Base-by-base conservation (phyloP, 2,329 filamentous ascomycete species). In the Pseudogymnoascus sp. region DNA sequence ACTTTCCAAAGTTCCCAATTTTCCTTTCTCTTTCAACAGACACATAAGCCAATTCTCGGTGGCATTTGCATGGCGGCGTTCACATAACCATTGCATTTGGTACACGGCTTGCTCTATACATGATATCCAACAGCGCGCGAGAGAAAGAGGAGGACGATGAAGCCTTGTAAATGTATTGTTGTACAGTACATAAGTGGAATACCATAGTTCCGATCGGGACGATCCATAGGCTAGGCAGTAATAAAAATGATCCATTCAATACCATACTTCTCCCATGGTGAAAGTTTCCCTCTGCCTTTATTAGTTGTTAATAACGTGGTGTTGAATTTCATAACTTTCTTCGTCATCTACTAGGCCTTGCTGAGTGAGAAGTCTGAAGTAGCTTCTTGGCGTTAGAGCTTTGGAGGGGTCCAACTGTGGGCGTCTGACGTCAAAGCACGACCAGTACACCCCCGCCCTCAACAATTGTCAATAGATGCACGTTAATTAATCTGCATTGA, bases 401-500 rank as follows among this genome's bases (percentile, higher is more conserved):
- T 55, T 55, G 28, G 49, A 55, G 49, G 28, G 43, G 49, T 33
- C 28, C 49, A 55, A 55, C 49, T 55, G 28, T 14, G 45, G 58
- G 58, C n/a, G 55, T 38, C 58, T 60, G 58, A 60, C 58, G 58
- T 60, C 58, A 60, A 60, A 60, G 38, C 58, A 41, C 58, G 38
- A 40, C 58, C 49, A 33, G 49, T 33, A 55, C 49, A 55, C 33
- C 33, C 33, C 58, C 35, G 35, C 21, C 33, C 58, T 25, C 33
- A 41, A 41, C 58, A 60, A 11, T 38, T 60, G 35, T 60, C 33
- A 21, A 60, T 38, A 60, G 38, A 60, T 60, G 23, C 33, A 40
- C 58, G 31, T 41, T 28, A 40, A 60, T 41, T 60, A 60, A 61
- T 43, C 25, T 18, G 35, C 35, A 62, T 38, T 59, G 62, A 67